Percentiles rank a stretch among this genome's conserved stretches.
Conservation (phyloP, 2,329 filamentous ascomycete species). For the Ophiognomonia clavigignenti-juglandacearum region DNA sequence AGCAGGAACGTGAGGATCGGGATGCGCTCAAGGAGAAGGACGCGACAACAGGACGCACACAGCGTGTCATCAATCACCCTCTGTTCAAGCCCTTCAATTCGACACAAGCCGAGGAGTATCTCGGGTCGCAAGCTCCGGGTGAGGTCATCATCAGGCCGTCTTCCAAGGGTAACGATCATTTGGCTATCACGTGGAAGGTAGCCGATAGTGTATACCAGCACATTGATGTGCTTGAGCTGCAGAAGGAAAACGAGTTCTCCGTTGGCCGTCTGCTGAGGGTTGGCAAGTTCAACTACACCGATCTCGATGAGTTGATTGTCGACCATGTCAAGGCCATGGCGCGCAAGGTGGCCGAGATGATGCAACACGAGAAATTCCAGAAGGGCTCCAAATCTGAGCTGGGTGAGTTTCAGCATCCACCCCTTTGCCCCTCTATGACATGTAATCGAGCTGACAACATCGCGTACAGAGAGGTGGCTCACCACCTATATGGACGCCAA, state of each 20-base stretch:
- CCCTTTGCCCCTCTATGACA: neutral
- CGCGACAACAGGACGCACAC: slow-evolving; percentile 75
- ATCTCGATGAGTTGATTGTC: slow-evolving; percentile 95
- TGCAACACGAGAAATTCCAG: slow-evolving; percentile 91
- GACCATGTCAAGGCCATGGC: slow-evolving; percentile 98
- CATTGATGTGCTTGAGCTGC: slow-evolving; percentile 92
- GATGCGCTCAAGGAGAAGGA: slow-evolving; percentile 84
- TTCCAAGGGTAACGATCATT: slow-evolving; percentile 90
- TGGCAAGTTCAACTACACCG: slow-evolving; percentile 85
- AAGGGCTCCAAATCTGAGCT: slow-evolving; percentile 73
- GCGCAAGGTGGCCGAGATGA: slow-evolving; percentile 94
- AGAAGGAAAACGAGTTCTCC: slow-evolving; percentile 96
- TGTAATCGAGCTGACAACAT: slow-evolving; percentile 18
- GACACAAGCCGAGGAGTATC: slow-evolving; percentile 85
- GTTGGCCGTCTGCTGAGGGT: slow-evolving; percentile 83
- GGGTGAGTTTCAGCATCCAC: slow-evolving; percentile 54
- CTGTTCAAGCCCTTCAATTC: slow-evolving; percentile 93
- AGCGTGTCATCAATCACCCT: slow-evolving; percentile 96
- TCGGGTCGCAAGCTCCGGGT: slow-evolving; percentile 78
- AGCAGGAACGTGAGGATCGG: slow-evolving; percentile 73
- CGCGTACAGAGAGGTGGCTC: slow-evolving; percentile 77
- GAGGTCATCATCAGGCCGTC: slow-evolving; percentile 95
- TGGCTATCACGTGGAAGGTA: slow-evolving; percentile 97
- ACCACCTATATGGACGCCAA: slow-evolving; percentile 95
- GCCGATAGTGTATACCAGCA: slow-evolving; percentile 95